Conservation (phyloP, 163 green algal genomes). For the Prototheca wickerhamii region DNA sequence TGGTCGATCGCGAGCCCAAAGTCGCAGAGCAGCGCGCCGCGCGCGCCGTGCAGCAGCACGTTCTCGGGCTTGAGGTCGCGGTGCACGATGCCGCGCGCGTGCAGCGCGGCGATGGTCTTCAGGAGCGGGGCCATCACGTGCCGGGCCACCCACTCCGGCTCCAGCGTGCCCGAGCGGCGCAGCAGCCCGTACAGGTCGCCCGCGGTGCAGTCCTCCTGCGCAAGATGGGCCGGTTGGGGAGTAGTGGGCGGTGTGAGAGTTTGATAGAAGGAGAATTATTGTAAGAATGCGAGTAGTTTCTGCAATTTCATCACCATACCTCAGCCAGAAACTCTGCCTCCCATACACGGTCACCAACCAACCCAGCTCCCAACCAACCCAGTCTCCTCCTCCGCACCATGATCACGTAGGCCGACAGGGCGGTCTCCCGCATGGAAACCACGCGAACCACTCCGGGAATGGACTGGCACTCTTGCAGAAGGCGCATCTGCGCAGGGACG, state of each 20-base stretch:
- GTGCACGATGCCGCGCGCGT: slow-evolving; percentile 17
- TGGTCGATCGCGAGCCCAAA: slow-evolving; percentile 67
- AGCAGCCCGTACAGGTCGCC: slow-evolving; percentile 21
- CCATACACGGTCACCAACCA: not conserved
- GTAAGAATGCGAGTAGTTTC: too few species aligned
- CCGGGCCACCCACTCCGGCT: not conserved
- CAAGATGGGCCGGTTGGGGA: not conserved
- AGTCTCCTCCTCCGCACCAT: slow-evolving; percentile 21
- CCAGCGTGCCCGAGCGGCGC: not conserved
- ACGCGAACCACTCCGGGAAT: slow-evolving; percentile 17
- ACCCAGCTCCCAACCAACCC: not conserved
- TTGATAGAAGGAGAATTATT: not conserved
- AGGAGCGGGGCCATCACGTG: slow-evolving; percentile 21
- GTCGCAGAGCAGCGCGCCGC: slow-evolving; percentile 55
- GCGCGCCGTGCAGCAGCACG: slow-evolving; percentile 9
- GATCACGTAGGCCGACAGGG: slow-evolving; percentile 24
- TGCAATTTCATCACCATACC: too few species aligned
- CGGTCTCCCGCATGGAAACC: slow-evolving; percentile 20
- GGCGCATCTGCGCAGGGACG: not conserved
- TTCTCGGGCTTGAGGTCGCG: slow-evolving; percentile 36
- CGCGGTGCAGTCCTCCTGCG: slow-evolving; percentile 10
- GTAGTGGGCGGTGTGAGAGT: too few species aligned
- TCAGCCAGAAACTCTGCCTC: too few species aligned
- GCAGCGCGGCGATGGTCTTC: slow-evolving; percentile 4
- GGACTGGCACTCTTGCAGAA: slow-evolving; percentile 8